These are phyloP conservation scores for Notholithocarpus densiflorus DNA, from an alignment of 306 rosid genomes.

Conservation along the genomic window DNA sequence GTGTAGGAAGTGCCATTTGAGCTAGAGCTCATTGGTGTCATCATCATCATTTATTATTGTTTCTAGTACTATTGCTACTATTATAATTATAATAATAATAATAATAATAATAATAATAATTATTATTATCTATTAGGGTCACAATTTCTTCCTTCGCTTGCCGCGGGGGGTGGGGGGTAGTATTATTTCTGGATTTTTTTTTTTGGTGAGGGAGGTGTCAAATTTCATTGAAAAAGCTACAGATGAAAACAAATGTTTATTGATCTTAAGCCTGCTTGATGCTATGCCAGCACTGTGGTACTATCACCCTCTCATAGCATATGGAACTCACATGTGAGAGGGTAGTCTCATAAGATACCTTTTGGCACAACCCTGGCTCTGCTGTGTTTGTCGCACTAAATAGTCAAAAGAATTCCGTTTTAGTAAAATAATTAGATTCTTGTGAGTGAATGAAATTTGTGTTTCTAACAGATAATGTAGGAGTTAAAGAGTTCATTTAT, in stretches of 20 bases:
- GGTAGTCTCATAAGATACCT: too few relatives aligned
- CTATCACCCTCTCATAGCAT: too few relatives aligned
- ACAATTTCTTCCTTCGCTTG: not conserved
- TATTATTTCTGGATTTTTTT: not conserved
- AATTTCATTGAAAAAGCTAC: not conserved
- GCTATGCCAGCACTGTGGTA: too few relatives aligned
- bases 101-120: too few relatives aligned
- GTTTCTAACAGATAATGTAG: not conserved
- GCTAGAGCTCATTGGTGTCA: too few relatives aligned
- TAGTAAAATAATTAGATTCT: not conserved
- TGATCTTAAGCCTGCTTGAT: too few relatives aligned
- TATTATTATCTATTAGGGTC: not conserved
- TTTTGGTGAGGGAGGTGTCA: not conserved
- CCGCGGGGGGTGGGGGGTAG: too few relatives aligned
- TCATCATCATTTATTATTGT: too few relatives aligned
- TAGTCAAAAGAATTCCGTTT: not conserved
- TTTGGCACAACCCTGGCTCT: not conserved
- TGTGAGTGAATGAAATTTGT: not conserved
- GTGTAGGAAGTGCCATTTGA: too few relatives aligned
- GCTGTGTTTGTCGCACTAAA: not conserved
- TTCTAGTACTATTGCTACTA: too few relatives aligned
- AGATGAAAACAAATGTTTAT: not conserved
- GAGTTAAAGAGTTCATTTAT: not conserved
- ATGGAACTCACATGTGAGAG: too few relatives aligned
- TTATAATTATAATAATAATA: too few relatives aligned